Evolutionary conservation across 805 yeast species (phyloP), one percentile per base, ranked within the genome.

Genomic region (Metschnikowia anglica): DNA sequence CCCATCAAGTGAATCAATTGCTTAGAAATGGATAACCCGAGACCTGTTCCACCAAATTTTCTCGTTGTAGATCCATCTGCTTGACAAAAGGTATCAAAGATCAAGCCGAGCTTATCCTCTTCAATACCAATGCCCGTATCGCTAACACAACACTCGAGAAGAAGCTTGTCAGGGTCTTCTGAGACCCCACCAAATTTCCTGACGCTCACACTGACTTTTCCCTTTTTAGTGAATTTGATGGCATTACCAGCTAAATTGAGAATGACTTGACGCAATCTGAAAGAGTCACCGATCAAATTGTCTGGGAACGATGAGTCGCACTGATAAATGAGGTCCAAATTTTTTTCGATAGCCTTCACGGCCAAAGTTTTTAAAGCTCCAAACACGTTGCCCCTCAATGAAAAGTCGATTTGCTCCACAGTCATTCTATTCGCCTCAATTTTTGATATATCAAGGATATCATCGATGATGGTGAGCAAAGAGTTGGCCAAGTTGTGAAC

Each of bases 371-470:
- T 88, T 60, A 88, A 73, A 0, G 96, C 96, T 27, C 95, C 96
- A 60, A 88, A 88, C 2, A 87, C 90, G 0, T 95, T 88, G 3
- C 91, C 90, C 58, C 96, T 74, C 34, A 88, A 70, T 11, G 91
- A 83, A 59, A 88, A 88, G 48, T 89, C 95, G 47, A 87, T 88
- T 59, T 85, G 86, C 59, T 88, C 96, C 42, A 88, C 88, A 0
- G 95, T 88, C 96, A 88, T 88, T 63, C 95, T 74, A 63, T 88
- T 88, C 21, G 96, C 96, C 63, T 88, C 96, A 65, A 88, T 88
- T 76, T 88, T 88, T 43, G 96, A 88, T 58, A 88, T 88, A 79
- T 88, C 96, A 54, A 88, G 73, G 55, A 88, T 88, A 62, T 88
- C 96, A 60, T 88, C 96, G 54, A 88, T 88, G 52, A 88, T 88